Base-by-base conservation (phyloP, 192 early-diverging fungal genomes). In the Podila clonocystis region DNA sequence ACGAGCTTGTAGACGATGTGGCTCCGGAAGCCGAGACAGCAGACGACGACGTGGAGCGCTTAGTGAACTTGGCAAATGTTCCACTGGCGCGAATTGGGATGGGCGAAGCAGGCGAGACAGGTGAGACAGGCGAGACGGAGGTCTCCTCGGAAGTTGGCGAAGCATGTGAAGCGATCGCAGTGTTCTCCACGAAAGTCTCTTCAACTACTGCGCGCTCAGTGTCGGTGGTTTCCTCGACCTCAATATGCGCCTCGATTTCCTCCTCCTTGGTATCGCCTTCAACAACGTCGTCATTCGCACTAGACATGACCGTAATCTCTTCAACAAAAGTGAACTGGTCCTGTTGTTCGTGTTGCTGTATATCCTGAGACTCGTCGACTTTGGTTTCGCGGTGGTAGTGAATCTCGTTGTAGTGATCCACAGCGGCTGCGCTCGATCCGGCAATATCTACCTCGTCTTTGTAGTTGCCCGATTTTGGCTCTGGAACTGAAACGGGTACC, bases 31-130 rank as follows among this genome's bases (percentile, higher is more conserved):
- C 17, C 1, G 68, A 63, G 7, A 52, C 50, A 65, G 31, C 17
- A 69, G 70, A 24, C 63, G 67, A 41, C 33, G 69, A 50, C 15
- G 17, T 52, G 17, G 50, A 52, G 3, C 50, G 50, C 62, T 66
- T 66, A 29, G 50, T 58, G 20, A 77, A 13, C 58, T 70, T 77
- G 13, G 74, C 61, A 49, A 75, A 70, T n/a, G 72, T 5, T n/a
- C 45, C 58, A 5, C 41, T 19, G 49, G 48, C 26, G 4, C 62
- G 74, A 1, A 7, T 58, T 30, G 62, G 3, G 4, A 36, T n/a
- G 6, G 62, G 45, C 11, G 66, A 59, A n/a, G 6, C 28, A 8
- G 58, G 26, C 0, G 38, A 26, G 5, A 60, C 28, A 8, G 58
- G 26, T 0, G 38, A 26, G 5, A 60, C 0, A 36, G 58, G 33